A percentile compares a stretch with the other conserved stretches of the same genome.
These are phyloP conservation scores for Acidiella bohemica DNA, from an alignment of 495 filamentous ascomycete genomes.

Conservation along the genomic window DNA sequence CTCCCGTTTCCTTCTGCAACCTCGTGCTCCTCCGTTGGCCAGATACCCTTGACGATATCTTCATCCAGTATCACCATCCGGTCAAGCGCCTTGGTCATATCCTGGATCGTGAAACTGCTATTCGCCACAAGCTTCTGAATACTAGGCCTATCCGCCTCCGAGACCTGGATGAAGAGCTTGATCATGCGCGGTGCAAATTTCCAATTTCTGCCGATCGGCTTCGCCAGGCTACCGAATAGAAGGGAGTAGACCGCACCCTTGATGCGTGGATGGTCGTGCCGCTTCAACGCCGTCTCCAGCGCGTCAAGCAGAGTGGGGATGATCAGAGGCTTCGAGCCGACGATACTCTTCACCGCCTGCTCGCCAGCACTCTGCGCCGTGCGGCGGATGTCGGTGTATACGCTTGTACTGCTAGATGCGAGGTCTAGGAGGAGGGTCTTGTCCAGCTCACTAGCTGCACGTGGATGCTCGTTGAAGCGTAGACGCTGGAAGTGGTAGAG, in stretches of 20 bases:
- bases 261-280: slow-evolving; percentile 73
- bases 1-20: not conserved
- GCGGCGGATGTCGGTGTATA: slow-evolving; percentile 87
- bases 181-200: slow-evolving; percentile 77
- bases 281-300: slow-evolving; percentile 67
- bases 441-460: slow-evolving; percentile 72
- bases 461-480: slow-evolving; percentile 78
- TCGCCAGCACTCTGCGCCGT: slow-evolving; percentile 87
- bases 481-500: slow-evolving; percentile 90
- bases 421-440: slow-evolving; percentile 73
- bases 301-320: slow-evolving; percentile 74
- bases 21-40: slow-evolving; percentile 32
- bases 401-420: slow-evolving; percentile 78
- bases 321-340: slow-evolving; percentile 71
- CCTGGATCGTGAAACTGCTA: slow-evolving; percentile 73
- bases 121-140: slow-evolving; percentile 79
- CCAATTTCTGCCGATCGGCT: slow-evolving; percentile 80
- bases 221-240: slow-evolving; percentile 77
- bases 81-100: slow-evolving; percentile 75
- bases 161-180: slow-evolving; percentile 75
- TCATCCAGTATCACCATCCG: slow-evolving; percentile 76
- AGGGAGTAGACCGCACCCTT: slow-evolving; percentile 89
- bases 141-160: slow-evolving; percentile 79
- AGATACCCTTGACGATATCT: slow-evolving; percentile 55
- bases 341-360: slow-evolving; percentile 82